A percentile compares a stretch with the other conserved stretches of the same genome.
These are phyloP conservation scores for Trichoderma oligosporum DNA, from an alignment of 2,329 filamentous ascomycete genomes.

Conservation along the genomic window DNA sequence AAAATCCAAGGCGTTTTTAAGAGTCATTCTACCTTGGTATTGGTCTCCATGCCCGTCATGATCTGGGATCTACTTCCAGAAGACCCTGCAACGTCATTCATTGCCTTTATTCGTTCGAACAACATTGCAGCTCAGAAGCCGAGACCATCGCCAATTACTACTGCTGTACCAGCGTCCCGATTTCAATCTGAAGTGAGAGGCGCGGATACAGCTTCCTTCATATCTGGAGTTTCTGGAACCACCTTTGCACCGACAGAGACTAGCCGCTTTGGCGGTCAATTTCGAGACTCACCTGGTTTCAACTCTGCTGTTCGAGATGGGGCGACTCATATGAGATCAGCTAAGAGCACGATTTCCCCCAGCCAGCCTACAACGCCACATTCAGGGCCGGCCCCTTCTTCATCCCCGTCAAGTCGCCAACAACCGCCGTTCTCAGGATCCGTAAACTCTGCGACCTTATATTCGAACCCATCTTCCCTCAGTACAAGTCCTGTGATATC, in stretches of 20 bases:
- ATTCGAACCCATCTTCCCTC: slow-evolving; percentile 24
- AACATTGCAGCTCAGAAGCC: slow-evolving; percentile 43
- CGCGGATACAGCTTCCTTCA: slow-evolving; percentile 30
- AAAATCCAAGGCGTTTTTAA: slow-evolving; percentile 60
- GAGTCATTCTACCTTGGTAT: slow-evolving; percentile 56
- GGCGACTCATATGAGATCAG: not conserved
- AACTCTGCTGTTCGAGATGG: not conserved
- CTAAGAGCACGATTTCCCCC: slow-evolving; percentile 18
- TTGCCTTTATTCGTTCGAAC: slow-evolving; percentile 57
- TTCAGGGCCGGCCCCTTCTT: slow-evolving; percentile 19
- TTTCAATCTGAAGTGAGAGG: slow-evolving; percentile 23
- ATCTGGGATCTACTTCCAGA: slow-evolving; percentile 59
- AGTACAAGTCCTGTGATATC: slow-evolving; percentile 31
- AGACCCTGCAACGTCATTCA: slow-evolving; percentile 53
- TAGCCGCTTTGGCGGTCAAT: slow-evolving; percentile 18
- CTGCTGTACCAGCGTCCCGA: slow-evolving; percentile 25
- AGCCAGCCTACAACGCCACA: slow-evolving; percentile 26
- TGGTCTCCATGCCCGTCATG: slow-evolving; percentile 56
- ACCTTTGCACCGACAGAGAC: slow-evolving; percentile 33
- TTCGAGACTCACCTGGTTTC: not conserved
- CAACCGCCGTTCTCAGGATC: slow-evolving; percentile 23
- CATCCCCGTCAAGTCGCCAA: slow-evolving; percentile 25
- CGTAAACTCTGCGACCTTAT: slow-evolving; percentile 26
- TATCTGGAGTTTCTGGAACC: slow-evolving; percentile 34
- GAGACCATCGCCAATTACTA: slow-evolving; percentile 23